Conservation (phyloP, 768 basidiomycete genomes). For the Leccinum subtestaceum region DNA sequence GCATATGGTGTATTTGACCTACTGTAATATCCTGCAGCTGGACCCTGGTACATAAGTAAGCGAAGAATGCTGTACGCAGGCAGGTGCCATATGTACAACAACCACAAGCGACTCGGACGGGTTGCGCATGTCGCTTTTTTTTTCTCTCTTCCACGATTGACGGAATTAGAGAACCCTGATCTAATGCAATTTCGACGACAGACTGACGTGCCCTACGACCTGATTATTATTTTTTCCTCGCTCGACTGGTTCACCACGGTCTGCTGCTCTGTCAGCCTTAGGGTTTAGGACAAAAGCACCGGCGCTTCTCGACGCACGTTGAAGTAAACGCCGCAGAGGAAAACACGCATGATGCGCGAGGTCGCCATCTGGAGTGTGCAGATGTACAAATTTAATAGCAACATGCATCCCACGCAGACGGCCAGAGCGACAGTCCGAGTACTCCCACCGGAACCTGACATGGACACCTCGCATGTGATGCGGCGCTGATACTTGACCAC, state of each 20-base stretch:
- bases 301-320: slow-evolving; percentile 15
- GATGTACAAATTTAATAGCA: neutral
- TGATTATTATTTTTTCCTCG: neutral
- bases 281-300: slow-evolving; percentile 7
- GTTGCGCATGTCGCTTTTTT: slow-evolving; percentile 1
- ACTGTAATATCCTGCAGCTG: neutral
- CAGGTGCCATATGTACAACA: neutral
- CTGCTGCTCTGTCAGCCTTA: slow-evolving; percentile 8
- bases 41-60: slow-evolving; percentile 18
- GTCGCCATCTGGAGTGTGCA: slow-evolving; percentile 7
- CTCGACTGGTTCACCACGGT: neutral
- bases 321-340: slow-evolving; percentile 5
- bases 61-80: slow-evolving; percentile 9
- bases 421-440: neutral
- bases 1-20: neutral
- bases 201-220: slow-evolving; percentile 11
- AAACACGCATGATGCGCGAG: slow-evolving; percentile 27
- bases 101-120: neutral
- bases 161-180: neutral
- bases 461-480: neutral
- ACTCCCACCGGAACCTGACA: neutral
- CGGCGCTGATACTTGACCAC: neutral
- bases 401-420: slow-evolving; percentile 1
- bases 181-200: neutral
- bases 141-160: neutral